Evolutionary conservation across 805 yeast genomes (phyloP).

Genomic region (Wickerhamiella allomyrinae): DNA sequence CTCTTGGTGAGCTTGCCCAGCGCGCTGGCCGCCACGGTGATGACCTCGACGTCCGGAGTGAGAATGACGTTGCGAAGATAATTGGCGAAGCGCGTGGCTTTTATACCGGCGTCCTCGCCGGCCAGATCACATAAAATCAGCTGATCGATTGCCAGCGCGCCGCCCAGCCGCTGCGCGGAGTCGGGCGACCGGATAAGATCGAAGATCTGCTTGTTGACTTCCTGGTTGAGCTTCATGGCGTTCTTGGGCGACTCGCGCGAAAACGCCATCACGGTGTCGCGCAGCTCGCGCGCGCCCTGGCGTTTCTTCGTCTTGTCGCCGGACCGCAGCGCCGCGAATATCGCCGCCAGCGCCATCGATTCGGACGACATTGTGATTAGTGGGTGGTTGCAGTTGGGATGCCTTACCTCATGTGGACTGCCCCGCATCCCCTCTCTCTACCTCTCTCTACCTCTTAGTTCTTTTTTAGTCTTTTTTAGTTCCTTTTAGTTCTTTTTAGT

Average conservation of each 20-base stretch:
- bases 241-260: slow-evolving; percentile 78
- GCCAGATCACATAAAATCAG: slow-evolving; percentile 65
- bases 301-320: slow-evolving; percentile 20
- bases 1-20: slow-evolving; percentile 81
- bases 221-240: slow-evolving; percentile 66
- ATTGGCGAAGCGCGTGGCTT: slow-evolving; percentile 82
- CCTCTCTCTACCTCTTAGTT: too few species aligned
- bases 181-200: slow-evolving; percentile 70
- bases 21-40: slow-evolving; percentile 75
- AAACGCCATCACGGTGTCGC: slow-evolving; percentile 51
- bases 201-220: slow-evolving; percentile 73
- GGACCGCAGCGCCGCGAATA: slow-evolving; percentile 19
- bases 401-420: too few species aligned
- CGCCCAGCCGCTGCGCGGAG: slow-evolving; percentile 65
- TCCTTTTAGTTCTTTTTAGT: too few species aligned
- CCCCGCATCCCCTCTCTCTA: too few species aligned
- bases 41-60: slow-evolving; percentile 68
- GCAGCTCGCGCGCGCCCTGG: slow-evolving; percentile 54
- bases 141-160: slow-evolving; percentile 79
- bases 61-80: slow-evolving; percentile 69
- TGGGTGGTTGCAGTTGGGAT: background rate
- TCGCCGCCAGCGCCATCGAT: slow-evolving; percentile 19
- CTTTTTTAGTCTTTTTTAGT: too few species aligned
- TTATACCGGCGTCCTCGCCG: slow-evolving; percentile 70
- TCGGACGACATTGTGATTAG: slow-evolving; percentile 26